Evolutionary conservation across 2,329 filamentous ascomycete species (phyloP), one percentile per base, ranked within the genome.

Genomic region (Berkeleyomyces basicola): DNA sequence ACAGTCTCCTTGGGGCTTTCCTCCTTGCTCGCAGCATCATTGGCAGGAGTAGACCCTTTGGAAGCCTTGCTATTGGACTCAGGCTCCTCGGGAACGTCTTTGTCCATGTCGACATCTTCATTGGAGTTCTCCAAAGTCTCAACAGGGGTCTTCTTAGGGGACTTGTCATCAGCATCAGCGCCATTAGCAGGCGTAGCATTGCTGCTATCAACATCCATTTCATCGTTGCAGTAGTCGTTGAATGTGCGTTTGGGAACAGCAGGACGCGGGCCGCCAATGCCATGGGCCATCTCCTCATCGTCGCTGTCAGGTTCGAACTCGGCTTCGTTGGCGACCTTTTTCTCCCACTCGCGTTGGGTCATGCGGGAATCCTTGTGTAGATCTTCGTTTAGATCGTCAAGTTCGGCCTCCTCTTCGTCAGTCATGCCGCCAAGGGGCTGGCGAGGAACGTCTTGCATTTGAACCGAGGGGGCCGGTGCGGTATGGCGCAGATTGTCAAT

Each of bases 401-500:
- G 72, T 67, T 83, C 81, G 9, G 80, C 83, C 55, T 86, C 83
- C 67, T 86, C 83, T 64, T 86, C 83, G 59, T 86, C 83, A 0
- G 82, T 80, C 74, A 84, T 82, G 39, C 82, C 80, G 40, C 78
- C 79, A 42, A 86, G 75, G 1, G 82, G 80, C 61, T 81, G 79
- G 16, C 83, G 79, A 3, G 83, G 83, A 4, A 85, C 79, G 67
- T 95, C 87, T 66, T 89, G 86, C 82, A 96, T 87, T 73, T 96
- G 90, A 23, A 96, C 90, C 23, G 90, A 96, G 1, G 93, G 93
- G 0, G 86, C 89, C 42, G 88, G 87, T 49, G 88, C 83, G 37
- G 96, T 87, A 72, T 92, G 92, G 66, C 88, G 82, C 61, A 99
- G 75, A 71, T 97, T 95, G 69, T 95, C 89, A 62, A 90, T 82